Percentiles rank a stretch among this genome's conserved stretches.
phyloP scores from a whole-genome alignment of 2,329 filamentous ascomycete genomes.

The Verticillium albo-atrum region DNA sequence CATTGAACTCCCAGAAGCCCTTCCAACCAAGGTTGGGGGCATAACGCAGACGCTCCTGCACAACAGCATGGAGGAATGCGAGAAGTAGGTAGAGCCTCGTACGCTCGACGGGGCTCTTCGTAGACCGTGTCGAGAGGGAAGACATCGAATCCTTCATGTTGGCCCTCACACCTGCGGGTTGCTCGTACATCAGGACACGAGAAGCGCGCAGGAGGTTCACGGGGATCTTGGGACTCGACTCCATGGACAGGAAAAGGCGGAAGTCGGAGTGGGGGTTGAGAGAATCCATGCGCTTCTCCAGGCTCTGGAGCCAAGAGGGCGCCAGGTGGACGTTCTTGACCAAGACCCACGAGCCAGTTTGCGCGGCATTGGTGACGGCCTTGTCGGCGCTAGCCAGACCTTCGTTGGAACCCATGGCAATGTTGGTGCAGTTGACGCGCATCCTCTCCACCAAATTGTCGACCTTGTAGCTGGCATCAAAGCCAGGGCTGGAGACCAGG shows the following conservation, averaged over 20 bases:
- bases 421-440: slow-evolving; percentile 83
- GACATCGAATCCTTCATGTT: slow-evolving; percentile 98
- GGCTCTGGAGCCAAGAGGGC: slow-evolving; percentile 91
- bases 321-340: slow-evolving; percentile 99
- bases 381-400: slow-evolving; percentile 90
- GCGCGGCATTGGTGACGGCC: slow-evolving; percentile 87
- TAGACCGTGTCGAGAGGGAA: slow-evolving; percentile 69
- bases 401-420: slow-evolving; percentile 98
- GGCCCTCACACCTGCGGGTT: slow-evolving; percentile 90
- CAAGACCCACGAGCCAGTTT: slow-evolving; percentile 90
- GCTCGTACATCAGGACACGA: slow-evolving; percentile 94
- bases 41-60: slow-evolving; percentile 92
- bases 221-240: slow-evolving; percentile 92
- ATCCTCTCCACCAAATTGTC: slow-evolving; percentile 86
- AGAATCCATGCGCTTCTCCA: slow-evolving; percentile 94
- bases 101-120: slow-evolving; percentile 85
- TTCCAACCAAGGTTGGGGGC: slow-evolving; percentile 95
- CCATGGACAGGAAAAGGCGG: slow-evolving; percentile 95
- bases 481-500: slow-evolving; percentile 90
- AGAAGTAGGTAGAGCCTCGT: slow-evolving; percentile 84
- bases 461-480: slow-evolving; percentile 98
- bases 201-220: slow-evolving; percentile 93
- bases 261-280: slow-evolving; percentile 93
- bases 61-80: slow-evolving; percentile 91
- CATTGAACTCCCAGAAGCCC: slow-evolving; percentile 99